Percentiles rank a stretch among this genome's conserved stretches.
Conservation (phyloP, 2,329 filamentous ascomycete genomes). For the Cryoendolithus antarcticus region DNA sequence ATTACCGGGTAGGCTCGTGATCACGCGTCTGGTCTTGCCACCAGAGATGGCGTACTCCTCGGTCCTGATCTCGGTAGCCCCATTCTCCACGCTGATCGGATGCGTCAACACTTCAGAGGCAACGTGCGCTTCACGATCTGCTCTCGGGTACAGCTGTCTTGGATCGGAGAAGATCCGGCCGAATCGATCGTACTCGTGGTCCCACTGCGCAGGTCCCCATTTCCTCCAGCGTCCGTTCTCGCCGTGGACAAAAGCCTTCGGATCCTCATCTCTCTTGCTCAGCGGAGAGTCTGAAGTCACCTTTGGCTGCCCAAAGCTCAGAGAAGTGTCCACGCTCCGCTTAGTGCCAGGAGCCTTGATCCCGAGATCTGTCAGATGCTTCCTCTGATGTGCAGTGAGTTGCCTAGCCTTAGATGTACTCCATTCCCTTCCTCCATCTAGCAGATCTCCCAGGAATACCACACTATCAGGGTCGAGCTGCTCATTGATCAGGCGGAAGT, state of each 20-base stretch:
- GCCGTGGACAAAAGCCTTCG: conserved; percentile 17
- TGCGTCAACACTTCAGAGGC: conserved; percentile 11
- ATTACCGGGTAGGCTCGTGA: conserved; percentile 81
- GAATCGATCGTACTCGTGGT: conserved; percentile 76
- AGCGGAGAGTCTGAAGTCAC: conserved; percentile 4
- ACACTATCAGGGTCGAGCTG: conserved; percentile 72
- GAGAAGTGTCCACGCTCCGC: too few species aligned
- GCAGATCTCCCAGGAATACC: conserved; percentile 85
- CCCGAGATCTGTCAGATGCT: conserved; percentile 10
- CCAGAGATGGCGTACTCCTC: conserved; percentile 40
- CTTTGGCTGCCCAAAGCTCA: too few species aligned
- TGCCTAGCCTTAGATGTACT: conserved; percentile 40
- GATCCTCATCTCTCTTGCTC: conserved; percentile 8
- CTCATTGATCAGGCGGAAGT: conserved; percentile 66
- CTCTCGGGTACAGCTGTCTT: conserved; percentile 20
- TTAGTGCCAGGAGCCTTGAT: conserved; percentile 1
- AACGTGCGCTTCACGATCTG: conserved; percentile 10
- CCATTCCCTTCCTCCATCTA: conserved; percentile 95
- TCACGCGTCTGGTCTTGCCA: conserved; percentile 64
- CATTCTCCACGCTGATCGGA: conserved; percentile 12
- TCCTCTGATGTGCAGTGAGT: conserved; percentile 12
- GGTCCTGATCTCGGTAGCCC: conserved; percentile 47
- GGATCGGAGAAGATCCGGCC: conserved; percentile 62
- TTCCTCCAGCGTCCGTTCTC: conserved; percentile 41
- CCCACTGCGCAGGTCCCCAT: conserved; percentile 75